Base-by-base conservation (phyloP, 805 yeast genomes). In the Starmerella floricola region DNA sequence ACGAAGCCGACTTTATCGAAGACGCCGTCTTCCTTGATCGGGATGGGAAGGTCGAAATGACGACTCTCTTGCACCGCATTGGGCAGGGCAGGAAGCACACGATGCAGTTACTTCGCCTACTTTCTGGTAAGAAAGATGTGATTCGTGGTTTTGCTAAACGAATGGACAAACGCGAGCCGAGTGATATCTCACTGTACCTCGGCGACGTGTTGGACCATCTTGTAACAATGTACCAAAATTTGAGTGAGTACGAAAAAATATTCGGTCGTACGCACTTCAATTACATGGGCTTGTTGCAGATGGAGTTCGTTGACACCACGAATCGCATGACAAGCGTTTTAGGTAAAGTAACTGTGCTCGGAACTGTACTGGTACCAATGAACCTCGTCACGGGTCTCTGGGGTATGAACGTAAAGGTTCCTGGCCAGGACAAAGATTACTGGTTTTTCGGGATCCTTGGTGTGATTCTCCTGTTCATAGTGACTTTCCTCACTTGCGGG, bases 181-280 rank as follows among this genome's bases (percentile, higher is more conserved):
- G 81, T 19, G 96, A 88, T 55, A 87, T 88, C 62, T 94, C 94
- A 0, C 68, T 87, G 50, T 87, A 84, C 61, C 64, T 87, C 48
- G 95, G 95, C 44, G 97, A 87, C 74, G 86, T 87, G 57, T 95
- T 86, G 63, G 96, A 87, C 69, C 97, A 87, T 72, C 79, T 88
- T 55, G 78, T 86, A 44, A 88, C 97, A n/a, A 87, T 88, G 96
- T 80, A 76, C 61, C 95, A 85, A 63, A 86, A 85, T 56, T 68
- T 88, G 58, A 62, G 79, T 31, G 82, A 94, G 2, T 87, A 84
- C 58, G 97, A 88, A 59, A 87, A 86, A 69, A 87, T 88, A 54
- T 79, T 88, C 58, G 78, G 93, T 34, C 73, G 96, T 52, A 79
- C 93, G 2, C 95, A 88, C 60, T 72, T 94, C 13, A 88, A 87